Percentiles rank a stretch among this genome's conserved stretches.
These are phyloP conservation scores for Aspergillus sp. DNA, from an alignment of 2,329 filamentous ascomycete genomes.

Conservation along the genomic window DNA sequence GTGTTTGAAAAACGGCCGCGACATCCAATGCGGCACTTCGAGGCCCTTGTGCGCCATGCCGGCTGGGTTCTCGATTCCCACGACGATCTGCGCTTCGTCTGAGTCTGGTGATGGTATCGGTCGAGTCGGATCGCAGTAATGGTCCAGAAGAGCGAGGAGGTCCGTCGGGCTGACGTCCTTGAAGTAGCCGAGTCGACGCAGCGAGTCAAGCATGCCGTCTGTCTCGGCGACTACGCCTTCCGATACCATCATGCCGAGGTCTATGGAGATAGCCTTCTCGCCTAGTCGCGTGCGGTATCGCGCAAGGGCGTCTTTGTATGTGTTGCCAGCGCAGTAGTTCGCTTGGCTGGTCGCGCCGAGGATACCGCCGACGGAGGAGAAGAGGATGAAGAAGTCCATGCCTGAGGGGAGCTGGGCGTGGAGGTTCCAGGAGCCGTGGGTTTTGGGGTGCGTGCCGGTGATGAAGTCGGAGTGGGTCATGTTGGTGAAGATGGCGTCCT, in stretches of 20 bases:
- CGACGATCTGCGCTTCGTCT: not conserved
- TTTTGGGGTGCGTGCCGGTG: slow-evolving; percentile 37
- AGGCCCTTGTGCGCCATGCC: not conserved
- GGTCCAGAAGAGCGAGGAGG: not conserved
- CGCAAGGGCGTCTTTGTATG: slow-evolving; percentile 35
- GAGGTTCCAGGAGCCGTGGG: slow-evolving; percentile 34
- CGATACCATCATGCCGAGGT: not conserved
- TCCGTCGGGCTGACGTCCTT: not conserved
- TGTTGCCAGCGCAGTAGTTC: slow-evolving; percentile 39
- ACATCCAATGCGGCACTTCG: too few species aligned
- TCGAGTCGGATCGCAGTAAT: not conserved
- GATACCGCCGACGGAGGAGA: slow-evolving; percentile 38
- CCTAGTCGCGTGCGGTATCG: slow-evolving; percentile 22
- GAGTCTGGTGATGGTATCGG: too few species aligned
- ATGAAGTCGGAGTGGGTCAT: slow-evolving; percentile 40
- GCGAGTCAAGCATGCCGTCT: too few species aligned
- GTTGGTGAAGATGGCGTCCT: slow-evolving; percentile 37
- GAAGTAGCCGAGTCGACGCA: not conserved
- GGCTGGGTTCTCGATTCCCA: not conserved
- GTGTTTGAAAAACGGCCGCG: too few species aligned
- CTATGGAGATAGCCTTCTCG: not conserved
- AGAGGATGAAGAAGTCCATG: slow-evolving; percentile 43
- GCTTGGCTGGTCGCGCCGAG: slow-evolving; percentile 44
- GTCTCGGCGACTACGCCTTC: not conserved
- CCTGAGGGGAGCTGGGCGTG: slow-evolving; percentile 19